Evolutionary conservation across 176 grass and related monocot species (phyloP).

Genomic region (Cenchrus fungigraminus): DNA sequence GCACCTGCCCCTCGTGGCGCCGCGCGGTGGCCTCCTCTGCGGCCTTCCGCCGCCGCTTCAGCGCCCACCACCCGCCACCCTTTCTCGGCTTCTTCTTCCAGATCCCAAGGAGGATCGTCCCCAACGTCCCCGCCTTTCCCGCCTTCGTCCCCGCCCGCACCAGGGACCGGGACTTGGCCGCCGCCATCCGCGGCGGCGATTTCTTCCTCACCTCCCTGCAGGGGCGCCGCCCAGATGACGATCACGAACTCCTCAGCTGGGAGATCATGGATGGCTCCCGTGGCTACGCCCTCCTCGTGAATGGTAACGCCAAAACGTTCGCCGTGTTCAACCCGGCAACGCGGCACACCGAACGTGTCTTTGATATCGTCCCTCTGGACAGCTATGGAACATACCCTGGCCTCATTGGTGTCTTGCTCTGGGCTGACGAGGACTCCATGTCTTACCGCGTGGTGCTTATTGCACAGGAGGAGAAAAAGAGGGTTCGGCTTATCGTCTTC

Average conservation of each 20-base stretch:
- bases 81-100: constrained; percentile 30
- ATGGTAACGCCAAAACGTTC: background rate
- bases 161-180: background rate
- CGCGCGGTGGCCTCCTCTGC: constrained; percentile 2
- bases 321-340: background rate
- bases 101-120: too few relatives aligned
- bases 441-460: background rate
- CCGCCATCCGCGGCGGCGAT: background rate
- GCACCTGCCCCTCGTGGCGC: constrained; percentile 29
- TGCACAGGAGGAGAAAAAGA: background rate
- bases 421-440: background rate
- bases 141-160: background rate
- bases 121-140: background rate
- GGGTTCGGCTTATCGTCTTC: background rate
- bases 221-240: background rate
- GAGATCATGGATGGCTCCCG: background rate
- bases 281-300: constrained; percentile 1
- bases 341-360: background rate
- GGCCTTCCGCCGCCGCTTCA: constrained; percentile 16
- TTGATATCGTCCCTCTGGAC: background rate
- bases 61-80: background rate
- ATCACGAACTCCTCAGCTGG: background rate
- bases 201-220: constrained; percentile 30
- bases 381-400: too few relatives aligned
- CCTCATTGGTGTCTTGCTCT: background rate